phyloP scores from a whole-genome alignment of 139 green algal genomes.

The Astrephomene gubernaculifera region DNA sequence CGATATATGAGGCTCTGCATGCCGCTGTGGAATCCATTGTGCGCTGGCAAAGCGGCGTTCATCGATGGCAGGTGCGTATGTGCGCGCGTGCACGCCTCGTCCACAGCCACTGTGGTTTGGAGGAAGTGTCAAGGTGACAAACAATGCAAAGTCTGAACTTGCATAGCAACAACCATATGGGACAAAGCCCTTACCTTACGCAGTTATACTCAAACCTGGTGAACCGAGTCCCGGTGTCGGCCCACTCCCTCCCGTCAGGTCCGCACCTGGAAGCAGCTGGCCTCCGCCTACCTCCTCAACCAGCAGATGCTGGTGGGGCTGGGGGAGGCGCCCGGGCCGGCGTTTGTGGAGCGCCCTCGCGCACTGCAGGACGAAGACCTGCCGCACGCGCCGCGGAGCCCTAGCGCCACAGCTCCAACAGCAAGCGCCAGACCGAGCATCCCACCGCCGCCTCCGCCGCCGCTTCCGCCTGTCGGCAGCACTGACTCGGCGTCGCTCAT shows the following conservation, averaged over 20 bases:
- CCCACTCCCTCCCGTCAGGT: neutral
- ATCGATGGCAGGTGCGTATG: conserved; percentile 42
- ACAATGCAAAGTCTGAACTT: too few relatives aligned
- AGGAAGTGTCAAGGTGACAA: too few relatives aligned
- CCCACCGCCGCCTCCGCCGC: too few relatives aligned
- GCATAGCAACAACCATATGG: too few relatives aligned
- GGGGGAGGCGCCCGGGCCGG: conserved; percentile 4
- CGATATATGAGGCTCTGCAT: conserved; percentile 36
- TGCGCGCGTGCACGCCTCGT: too few relatives aligned
- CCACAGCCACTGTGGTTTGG: too few relatives aligned
- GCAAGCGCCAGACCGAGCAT: too few relatives aligned
- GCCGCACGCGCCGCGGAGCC: neutral
- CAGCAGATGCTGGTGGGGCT: conserved; percentile 48
- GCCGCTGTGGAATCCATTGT: conserved; percentile 29
- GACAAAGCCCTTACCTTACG: too few relatives aligned
- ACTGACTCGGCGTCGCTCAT: neutral
- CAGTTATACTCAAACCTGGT: too few relatives aligned
- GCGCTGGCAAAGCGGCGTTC: conserved; percentile 42
- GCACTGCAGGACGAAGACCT: conserved; percentile 37
- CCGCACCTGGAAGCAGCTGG: conserved; percentile 38
- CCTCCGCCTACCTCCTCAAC: conserved; percentile 39
- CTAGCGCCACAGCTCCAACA: too few relatives aligned
- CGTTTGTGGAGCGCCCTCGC: conserved; percentile 29
- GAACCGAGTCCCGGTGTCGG: too few relatives aligned
- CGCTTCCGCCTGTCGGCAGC: too few relatives aligned